Conservation (phyloP, 805 yeast genomes). For the Pichia exigua region DNA sequence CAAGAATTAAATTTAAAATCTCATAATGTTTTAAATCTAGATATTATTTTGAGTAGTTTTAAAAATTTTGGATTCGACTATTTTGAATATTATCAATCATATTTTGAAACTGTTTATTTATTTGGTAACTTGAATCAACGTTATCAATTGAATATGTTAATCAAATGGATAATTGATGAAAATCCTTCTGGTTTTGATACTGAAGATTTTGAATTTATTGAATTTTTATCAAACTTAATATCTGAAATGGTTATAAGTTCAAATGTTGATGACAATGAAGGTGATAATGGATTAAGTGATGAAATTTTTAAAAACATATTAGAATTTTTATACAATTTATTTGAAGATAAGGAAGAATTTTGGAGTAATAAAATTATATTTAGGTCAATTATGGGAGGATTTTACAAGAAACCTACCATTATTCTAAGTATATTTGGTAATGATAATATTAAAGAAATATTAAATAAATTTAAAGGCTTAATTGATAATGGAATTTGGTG, state of each 20-base stretch:
- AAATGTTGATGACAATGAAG: constrained; percentile 5
- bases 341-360: constrained; percentile 11
- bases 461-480: constrained; percentile 3
- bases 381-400: constrained; percentile 8
- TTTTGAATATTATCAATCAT: constrained; percentile 40
- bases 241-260: constrained; percentile 9
- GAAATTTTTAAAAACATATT: constrained; percentile 5
- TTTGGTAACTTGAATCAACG: constrained; percentile 29
- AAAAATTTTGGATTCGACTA: constrained; percentile 46
- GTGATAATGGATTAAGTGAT: constrained; percentile 4
- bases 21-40: constrained; percentile 29
- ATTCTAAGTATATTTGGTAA: constrained; percentile 3
- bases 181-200: constrained; percentile 15
- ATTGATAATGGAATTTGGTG: constrained; percentile 12
- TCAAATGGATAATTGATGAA: constrained; percentile 15
- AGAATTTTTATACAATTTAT: constrained; percentile 4
- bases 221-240: constrained; percentile 16
- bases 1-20: constrained; percentile 63
- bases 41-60: constrained; percentile 34
- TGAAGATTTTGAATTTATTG: constrained; percentile 18
- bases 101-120: constrained; percentile 40
- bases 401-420: constrained; percentile 5
- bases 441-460: constrained; percentile 2
- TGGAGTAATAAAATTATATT: constrained; percentile 8
- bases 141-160: constrained; percentile 15